Evolutionary conservation across 768 basidiomycete species (phyloP), one percentile per base, ranked within the genome.

Genomic region (Pleurotus djamor): DNA sequence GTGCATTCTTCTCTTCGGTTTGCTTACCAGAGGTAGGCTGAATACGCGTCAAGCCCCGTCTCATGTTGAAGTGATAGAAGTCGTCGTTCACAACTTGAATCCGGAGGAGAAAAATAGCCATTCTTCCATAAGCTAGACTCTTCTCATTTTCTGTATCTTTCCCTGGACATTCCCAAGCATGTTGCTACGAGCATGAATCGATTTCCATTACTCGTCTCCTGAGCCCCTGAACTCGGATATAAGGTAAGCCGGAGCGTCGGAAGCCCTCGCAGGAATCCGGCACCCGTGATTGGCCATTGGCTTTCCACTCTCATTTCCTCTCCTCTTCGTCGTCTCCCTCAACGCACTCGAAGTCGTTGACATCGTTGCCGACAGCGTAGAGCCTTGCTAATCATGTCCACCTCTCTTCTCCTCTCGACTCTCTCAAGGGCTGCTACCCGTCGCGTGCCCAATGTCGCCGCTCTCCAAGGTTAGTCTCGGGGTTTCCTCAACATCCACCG

Each of bases 351-450:
- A 9, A 41, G 38, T 41, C 38, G 38, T 41, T 41, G 38, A 41
- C 38, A n/a, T 41, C 38, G 38, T 41, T n/a, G 10, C n/a, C 38
- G 38, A 41, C n/a, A 41, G 38, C 38, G 38, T n/a, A 41, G 38
- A 41, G 38, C 38, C 1, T 41, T 41, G 10, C 9, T n/a, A 41
- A 41, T 41, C 38, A 56, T 56, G 54, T 56, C 54, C 16, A 44
- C 54, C 54, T 44, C 54, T 10, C 66, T 82, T 49, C 72, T 84
- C 50, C 82, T 80, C 59, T 80, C 83, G 34, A 74, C 79, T 4
- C 63, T 84, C 17, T 74, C 78, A 52, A 78, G 72, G 60, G 74
- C 78, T 12, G 68, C 83, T 48, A 67, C 75, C 47, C 75, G 74
- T 32, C 79, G 80, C 60, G 70, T 76, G 55, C 72, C 73, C 6